phyloP scores from a whole-genome alignment of 1,284 basidiomycete genomes.

The Cystobasidium pallidum region DNA sequence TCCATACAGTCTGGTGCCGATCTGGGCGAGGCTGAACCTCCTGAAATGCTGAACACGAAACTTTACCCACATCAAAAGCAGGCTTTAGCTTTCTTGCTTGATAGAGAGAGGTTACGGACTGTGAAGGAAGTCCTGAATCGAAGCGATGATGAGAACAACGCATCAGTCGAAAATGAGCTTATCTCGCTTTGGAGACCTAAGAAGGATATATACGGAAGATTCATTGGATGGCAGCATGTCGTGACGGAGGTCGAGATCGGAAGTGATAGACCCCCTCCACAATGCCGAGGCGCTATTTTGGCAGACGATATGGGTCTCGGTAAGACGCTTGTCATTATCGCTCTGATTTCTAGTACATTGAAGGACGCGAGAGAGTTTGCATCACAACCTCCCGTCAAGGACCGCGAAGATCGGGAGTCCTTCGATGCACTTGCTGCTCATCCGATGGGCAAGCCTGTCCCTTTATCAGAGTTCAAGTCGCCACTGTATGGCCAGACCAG shows the following conservation, averaged over 20 bases:
- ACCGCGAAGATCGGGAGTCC: conserved; percentile 54
- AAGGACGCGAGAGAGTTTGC: conserved; percentile 72
- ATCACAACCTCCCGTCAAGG: conserved; percentile 58
- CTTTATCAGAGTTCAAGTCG: conserved; percentile 45
- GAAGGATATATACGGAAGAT: conserved; percentile 63
- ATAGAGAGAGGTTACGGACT: conserved; percentile 67
- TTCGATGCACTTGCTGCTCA: conserved; percentile 48
- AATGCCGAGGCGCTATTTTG: conserved; percentile 87
- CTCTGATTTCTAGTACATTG: conserved; percentile 85
- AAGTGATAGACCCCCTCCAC: conserved; percentile 65
- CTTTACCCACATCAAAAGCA: conserved; percentile 98
- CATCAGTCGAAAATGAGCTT: conserved; percentile 58
- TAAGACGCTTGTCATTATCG: conserved; percentile 90
- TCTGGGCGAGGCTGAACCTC: conserved; percentile 78
- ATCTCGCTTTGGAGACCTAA: conserved; percentile 77
- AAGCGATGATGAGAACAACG: conserved; percentile 46
- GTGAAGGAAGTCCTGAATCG: conserved; percentile 40
- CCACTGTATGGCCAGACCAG: conserved; percentile 51
- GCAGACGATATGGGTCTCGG: conserved; percentile 74
- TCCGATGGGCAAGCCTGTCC: conserved; percentile 34
- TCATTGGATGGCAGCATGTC: conserved; percentile 72
- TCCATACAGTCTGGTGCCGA: conserved; percentile 84
- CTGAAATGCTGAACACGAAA: conserved; percentile 81
- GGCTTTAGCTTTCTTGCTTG: conserved; percentile 93
- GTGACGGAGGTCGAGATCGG: conserved; percentile 75